Conservation (phyloP, 768 basidiomycete genomes). For the Hygrophoropsis aurantiaca region DNA sequence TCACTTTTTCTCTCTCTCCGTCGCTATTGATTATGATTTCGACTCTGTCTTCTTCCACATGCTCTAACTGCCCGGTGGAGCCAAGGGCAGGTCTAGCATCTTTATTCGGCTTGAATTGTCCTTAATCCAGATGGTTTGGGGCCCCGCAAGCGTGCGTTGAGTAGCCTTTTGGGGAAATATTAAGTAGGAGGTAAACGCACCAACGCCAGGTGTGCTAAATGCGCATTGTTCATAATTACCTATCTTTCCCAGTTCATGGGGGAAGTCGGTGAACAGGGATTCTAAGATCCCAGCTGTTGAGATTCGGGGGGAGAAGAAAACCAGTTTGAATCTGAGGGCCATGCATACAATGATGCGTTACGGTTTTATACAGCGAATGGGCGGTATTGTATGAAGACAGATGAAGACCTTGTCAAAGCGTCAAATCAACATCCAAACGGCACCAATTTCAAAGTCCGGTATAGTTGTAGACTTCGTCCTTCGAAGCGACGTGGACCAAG, state of each 20-base stretch:
- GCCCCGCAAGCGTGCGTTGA: neutral
- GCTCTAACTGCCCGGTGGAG: constrained; percentile 39
- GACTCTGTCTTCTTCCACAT: constrained; percentile 53
- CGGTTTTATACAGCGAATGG: too few species aligned
- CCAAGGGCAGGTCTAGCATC: constrained; percentile 50
- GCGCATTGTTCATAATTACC: constrained; percentile 54
- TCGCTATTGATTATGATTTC: constrained; percentile 48
- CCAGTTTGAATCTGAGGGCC: constrained; percentile 43
- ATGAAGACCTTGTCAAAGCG: too few species aligned
- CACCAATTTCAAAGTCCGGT: too few species aligned
- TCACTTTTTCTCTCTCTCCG: constrained; percentile 35
- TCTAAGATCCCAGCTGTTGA: constrained; percentile 42
- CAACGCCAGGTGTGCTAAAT: constrained; percentile 54
- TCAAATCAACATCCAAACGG: too few species aligned
- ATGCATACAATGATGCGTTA: too few species aligned
- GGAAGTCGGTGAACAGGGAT: constrained; percentile 45
- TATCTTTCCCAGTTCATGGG: constrained; percentile 48
- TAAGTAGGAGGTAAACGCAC: constrained; percentile 27
- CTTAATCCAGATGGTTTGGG: constrained; percentile 20
- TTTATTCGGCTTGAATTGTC: constrained; percentile 44
- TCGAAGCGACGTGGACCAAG: too few species aligned
- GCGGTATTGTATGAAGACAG: too few species aligned
- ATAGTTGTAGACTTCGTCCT: too few species aligned
- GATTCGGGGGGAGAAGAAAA: constrained; percentile 49
- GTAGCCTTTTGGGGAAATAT: neutral